phyloP scores from a whole-genome alignment of 306 rosid genomes.

The Acacia melanoxylon region DNA sequence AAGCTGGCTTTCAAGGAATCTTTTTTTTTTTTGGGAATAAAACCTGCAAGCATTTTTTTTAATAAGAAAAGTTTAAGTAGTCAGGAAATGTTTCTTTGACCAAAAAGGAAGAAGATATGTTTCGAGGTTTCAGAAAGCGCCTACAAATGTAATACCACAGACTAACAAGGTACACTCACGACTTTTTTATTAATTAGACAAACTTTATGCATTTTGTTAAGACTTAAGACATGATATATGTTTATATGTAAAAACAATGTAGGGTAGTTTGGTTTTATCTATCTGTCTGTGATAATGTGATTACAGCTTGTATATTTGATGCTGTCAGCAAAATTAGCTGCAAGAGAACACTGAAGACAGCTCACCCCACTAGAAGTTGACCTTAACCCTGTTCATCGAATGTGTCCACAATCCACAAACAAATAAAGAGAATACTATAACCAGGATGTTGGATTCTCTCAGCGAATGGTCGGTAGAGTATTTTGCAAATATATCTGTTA shows the following conservation, averaged over 20 bases:
- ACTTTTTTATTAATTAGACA: too few species aligned
- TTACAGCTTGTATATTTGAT: constrained; percentile 31
- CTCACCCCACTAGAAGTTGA: constrained; percentile 34
- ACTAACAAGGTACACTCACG: too few species aligned
- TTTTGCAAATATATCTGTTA: constrained; percentile 2
- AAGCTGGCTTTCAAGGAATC: neutral
- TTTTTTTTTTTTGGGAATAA: neutral
- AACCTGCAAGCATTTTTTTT: neutral
- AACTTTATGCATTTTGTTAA: too few species aligned
- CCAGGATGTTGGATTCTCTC: neutral
- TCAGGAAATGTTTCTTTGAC: too few species aligned
- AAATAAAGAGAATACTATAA: neutral
- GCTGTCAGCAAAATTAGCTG: constrained; percentile 26
- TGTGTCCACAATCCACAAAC: neutral
- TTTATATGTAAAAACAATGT: neutral
- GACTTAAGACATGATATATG: neutral
- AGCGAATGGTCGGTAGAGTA: constrained; percentile 20
- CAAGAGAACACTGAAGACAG: constrained; percentile 32
- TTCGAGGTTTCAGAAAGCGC: too few species aligned
- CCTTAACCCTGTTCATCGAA: constrained; percentile 31
- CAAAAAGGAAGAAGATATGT: too few species aligned
- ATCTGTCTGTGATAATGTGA: neutral
- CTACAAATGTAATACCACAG: too few species aligned
- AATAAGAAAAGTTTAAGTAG: too few species aligned
- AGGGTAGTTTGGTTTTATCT: neutral